Conservation (phyloP, 352 stramenopile genomes). For the Elongisporangium prolatum region DNA sequence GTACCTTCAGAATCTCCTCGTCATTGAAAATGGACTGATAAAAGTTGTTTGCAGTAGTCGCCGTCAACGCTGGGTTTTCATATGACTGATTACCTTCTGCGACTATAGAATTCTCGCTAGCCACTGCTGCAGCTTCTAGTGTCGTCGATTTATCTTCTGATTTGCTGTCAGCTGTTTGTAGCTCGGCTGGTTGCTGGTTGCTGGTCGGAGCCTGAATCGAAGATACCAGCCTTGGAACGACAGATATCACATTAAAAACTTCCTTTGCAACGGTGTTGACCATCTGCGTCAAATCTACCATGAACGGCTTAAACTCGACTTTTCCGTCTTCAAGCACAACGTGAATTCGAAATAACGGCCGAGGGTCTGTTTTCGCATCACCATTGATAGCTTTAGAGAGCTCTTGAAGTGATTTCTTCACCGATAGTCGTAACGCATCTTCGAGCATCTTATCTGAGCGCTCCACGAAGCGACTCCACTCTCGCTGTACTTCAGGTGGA, state of each 20-base stretch:
- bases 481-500: slow-evolving; percentile 87
- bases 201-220: slow-evolving; percentile 23
- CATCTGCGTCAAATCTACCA: slow-evolving; percentile 93
- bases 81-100: slow-evolving; percentile 9
- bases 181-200: slow-evolving; percentile 18
- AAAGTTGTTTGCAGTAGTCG: slow-evolving; percentile 58
- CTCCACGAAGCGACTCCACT: slow-evolving; percentile 91
- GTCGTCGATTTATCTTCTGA: neutral
- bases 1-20: slow-evolving; percentile 93
- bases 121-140: slow-evolving; percentile 2
- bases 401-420: slow-evolving; percentile 94
- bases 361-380: slow-evolving; percentile 88
- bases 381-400: slow-evolving; percentile 93
- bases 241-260: slow-evolving; percentile 92
- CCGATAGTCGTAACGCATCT: slow-evolving; percentile 85
- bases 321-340: slow-evolving; percentile 91
- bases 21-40: slow-evolving; percentile 95
- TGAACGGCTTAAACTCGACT: slow-evolving; percentile 93
- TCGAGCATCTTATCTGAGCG: slow-evolving; percentile 90
- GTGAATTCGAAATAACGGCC: slow-evolving; percentile 91
- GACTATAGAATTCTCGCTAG: slow-evolving; percentile 7
- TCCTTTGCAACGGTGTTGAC: slow-evolving; percentile 94
- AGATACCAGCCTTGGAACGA: slow-evolving; percentile 83
- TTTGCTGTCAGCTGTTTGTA: neutral
- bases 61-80: slow-evolving; percentile 10